These are phyloP conservation scores for Penicillium sp. DNA, from an alignment of 2,329 filamentous ascomycete genomes.

Conservation along the genomic window DNA sequence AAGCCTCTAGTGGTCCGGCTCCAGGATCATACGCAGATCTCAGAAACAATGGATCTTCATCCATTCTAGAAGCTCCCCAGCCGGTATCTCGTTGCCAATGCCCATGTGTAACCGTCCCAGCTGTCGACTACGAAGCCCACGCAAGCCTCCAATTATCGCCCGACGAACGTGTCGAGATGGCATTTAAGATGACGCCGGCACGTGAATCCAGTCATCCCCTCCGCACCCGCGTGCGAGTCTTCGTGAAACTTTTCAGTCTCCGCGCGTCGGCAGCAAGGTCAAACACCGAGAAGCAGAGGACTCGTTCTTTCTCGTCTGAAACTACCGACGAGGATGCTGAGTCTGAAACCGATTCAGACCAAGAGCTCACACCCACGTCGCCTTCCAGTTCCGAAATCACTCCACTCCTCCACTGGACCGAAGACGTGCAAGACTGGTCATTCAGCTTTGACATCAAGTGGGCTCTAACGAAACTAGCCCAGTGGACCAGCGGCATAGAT, in stretches of 20 bases:
- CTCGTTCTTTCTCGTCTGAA: neutral
- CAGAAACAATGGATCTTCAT: neutral
- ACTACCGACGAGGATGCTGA: neutral
- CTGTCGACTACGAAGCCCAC: neutral
- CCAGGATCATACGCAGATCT: neutral
- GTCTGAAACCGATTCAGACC: neutral
- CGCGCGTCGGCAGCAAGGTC: conserved; percentile 7
- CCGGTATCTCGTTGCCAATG: neutral
- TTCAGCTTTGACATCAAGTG: neutral
- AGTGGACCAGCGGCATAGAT: neutral
- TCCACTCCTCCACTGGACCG: neutral
- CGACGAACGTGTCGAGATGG: conserved; percentile 6
- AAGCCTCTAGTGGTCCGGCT: neutral
- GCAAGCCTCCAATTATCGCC: conserved; percentile 1
- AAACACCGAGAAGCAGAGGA: neutral
- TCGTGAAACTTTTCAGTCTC: conserved; percentile 11
- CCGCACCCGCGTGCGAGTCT: conserved; percentile 6
- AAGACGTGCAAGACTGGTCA: neutral
- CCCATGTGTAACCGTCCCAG: neutral
- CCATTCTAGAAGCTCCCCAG: neutral
- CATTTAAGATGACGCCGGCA: conserved; percentile 4
- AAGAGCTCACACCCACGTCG: neutral
- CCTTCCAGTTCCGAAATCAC: neutral
- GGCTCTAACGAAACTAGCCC: neutral
- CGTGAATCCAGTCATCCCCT: conserved; percentile 1